These are phyloP conservation scores for Gremmenia infestans DNA, from an alignment of 2,329 filamentous ascomycete species.

Conservation along the genomic window DNA sequence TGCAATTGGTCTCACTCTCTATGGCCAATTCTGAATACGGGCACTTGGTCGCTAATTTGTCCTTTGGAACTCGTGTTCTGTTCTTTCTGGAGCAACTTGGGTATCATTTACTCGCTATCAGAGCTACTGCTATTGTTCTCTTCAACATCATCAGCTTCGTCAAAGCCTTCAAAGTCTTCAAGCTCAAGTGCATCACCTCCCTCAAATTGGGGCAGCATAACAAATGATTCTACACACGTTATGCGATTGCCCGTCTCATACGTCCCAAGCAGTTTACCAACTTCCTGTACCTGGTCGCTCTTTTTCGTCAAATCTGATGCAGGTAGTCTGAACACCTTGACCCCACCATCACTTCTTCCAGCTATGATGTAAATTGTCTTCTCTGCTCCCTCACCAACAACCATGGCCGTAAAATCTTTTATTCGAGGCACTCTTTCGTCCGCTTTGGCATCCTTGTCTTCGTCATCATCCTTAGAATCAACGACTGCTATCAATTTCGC, in stretches of 20 bases:
- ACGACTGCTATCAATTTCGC: constrained; percentile 70
- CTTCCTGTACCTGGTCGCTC: constrained; percentile 21
- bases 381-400: constrained; percentile 34
- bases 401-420: constrained; percentile 75
- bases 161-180: constrained; percentile 24
- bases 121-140: constrained; percentile 23
- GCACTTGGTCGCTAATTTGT: too few relatives aligned
- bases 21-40: too few relatives aligned
- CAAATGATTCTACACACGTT: constrained; percentile 80
- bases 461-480: constrained; percentile 64
- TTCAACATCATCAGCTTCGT: constrained; percentile 18
- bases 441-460: constrained; percentile 66
- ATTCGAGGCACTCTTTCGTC: constrained; percentile 54
- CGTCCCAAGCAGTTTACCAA: constrained; percentile 58
- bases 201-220: constrained; percentile 69
- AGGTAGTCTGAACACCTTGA: constrained; percentile 70
- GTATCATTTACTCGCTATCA: constrained; percentile 33
- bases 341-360: constrained; percentile 77
- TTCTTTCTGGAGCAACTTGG: constrained; percentile 2
- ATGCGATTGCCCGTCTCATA: constrained; percentile 86
- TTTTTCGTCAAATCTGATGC: constrained; percentile 32
- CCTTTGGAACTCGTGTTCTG: too few relatives aligned
- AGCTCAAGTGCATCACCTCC: constrained; percentile 41
- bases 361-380: constrained; percentile 57
- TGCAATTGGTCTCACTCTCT: too few relatives aligned